phyloP scores from a whole-genome alignment of 208 protist genomes.

The Leishmania guyanensis region DNA sequence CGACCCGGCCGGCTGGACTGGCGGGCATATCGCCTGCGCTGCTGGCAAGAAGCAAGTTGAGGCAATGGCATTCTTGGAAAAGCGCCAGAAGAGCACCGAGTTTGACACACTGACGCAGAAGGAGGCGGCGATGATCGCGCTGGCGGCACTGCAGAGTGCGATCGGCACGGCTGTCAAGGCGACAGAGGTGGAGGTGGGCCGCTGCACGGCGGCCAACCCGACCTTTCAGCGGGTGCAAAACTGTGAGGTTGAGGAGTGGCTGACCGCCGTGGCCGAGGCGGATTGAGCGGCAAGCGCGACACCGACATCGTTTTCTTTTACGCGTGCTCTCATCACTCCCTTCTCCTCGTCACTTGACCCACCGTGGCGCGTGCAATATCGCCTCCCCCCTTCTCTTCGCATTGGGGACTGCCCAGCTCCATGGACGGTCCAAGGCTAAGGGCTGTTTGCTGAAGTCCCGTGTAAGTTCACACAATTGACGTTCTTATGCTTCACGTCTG shows the following conservation, averaged over 20 bases:
- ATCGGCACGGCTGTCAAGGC: conserved; percentile 75
- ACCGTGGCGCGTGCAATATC: background rate
- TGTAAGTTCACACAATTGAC: background rate
- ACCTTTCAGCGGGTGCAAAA: conserved; percentile 68
- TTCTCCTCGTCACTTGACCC: background rate
- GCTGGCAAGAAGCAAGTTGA: conserved; percentile 96
- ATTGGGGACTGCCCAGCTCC: background rate
- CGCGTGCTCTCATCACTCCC: background rate
- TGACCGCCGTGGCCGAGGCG: conserved; percentile 85
- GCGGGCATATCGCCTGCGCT: conserved; percentile 91
- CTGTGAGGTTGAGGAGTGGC: conserved; percentile 83
- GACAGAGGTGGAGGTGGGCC: conserved; percentile 83
- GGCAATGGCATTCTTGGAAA: conserved; percentile 96
- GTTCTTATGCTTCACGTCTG: background rate
- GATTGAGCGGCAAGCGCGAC: conserved; percentile 47
- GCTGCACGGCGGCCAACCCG: conserved; percentile 43
- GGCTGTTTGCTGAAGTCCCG: background rate
- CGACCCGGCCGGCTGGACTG: conserved; percentile 95
- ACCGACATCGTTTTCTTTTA: background rate
- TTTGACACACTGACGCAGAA: conserved; percentile 78
- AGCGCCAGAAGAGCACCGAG: conserved; percentile 92
- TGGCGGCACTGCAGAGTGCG: conserved; percentile 79
- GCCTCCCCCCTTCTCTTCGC: background rate
- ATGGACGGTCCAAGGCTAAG: background rate
- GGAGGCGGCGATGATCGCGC: conserved; percentile 84